Evolutionary conservation across 352 stramenopile species (phyloP).

Genomic region (Pythium insidiosum): DNA sequence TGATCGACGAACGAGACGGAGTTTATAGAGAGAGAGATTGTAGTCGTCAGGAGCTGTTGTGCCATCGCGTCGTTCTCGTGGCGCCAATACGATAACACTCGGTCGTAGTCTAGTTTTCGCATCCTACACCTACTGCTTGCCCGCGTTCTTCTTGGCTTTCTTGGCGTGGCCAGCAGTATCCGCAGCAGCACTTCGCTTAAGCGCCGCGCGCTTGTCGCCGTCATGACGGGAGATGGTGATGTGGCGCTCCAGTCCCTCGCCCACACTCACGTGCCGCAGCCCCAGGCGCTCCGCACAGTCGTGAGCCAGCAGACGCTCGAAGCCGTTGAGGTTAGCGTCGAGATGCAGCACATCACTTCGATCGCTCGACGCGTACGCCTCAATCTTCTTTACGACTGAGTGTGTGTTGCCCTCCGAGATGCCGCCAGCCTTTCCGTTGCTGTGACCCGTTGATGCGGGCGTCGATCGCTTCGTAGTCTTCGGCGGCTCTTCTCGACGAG

Average conservation of each 20-base stretch:
- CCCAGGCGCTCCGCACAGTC: slow-evolving; percentile 75
- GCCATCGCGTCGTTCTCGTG: too few relatives aligned
- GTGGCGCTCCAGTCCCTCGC: slow-evolving; percentile 65
- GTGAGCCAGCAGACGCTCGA: slow-evolving; percentile 74
- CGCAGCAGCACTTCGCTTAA: not conserved
- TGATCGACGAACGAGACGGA: too few relatives aligned
- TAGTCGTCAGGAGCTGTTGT: too few relatives aligned
- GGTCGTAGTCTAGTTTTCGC: too few relatives aligned
- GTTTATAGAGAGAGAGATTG: too few relatives aligned
- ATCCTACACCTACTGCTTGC: too few relatives aligned
- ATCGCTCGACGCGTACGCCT: slow-evolving; percentile 50
- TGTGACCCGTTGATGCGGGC: too few relatives aligned
- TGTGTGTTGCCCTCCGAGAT: slow-evolving; percentile 65
- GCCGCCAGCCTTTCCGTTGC: too few relatives aligned
- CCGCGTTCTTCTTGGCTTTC: slow-evolving; percentile 27
- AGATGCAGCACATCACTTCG: slow-evolving; percentile 45
- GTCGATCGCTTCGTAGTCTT: not conserved
- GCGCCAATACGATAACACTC: too few relatives aligned
- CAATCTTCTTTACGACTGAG: slow-evolving; percentile 81
- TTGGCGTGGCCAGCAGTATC: not conserved
- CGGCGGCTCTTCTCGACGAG: not conserved
- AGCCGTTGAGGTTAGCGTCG: slow-evolving; percentile 70
- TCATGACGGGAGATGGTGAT: slow-evolving; percentile 60
- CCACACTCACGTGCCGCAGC: slow-evolving; percentile 59
- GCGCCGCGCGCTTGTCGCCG: too few relatives aligned